Evolutionary conservation across 352 stramenopile genomes (phyloP), one percentile per base, ranked within the genome.

Genomic region (Pythium dissimile): DNA sequence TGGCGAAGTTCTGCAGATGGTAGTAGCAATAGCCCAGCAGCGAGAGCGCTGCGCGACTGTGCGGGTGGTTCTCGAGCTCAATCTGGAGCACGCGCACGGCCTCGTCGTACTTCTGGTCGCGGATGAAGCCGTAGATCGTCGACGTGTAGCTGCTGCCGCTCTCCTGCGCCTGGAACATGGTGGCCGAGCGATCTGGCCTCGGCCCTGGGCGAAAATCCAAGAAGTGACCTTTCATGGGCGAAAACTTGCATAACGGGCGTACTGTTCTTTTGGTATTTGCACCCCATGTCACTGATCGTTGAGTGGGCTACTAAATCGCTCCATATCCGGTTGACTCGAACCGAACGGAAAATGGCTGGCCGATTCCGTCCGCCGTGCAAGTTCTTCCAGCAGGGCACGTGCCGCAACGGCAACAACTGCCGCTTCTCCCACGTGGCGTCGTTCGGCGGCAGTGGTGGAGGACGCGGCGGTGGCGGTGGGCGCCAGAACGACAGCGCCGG

Each of bases 1-100:
- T 72, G 28, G 76, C 64, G 68, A 94, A 98, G 66, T 98, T 94
- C 70, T 98, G 83, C 68, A 97, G 75, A 67, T 98, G 88, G 75
- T 98, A 98, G 73, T 97, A 98, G 75, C 94, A 98, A 71, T 98
- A 98, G n/a, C 88, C 96, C n/a, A 98, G 74, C 20, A 99, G 71
- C 23, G 92, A 98, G 13, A 99, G 70, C 18, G 89, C 86, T 7
- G 95, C 88, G 28, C 95, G 79, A 66, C 80, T 97, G 59, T 94
- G 81, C 43, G 95, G 84, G 59, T 98, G 96, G 62, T 96, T 96
- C 66, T 98, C 87, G 26, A 97, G 71, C 59, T 97, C 86, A 54
- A 94, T 93, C 64, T 85, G 89, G 32, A 99, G 78, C 32, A 98
- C 84, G 28, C 88, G 71, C 57, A 98, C 90, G 10, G 95, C 96